Conservation (phyloP, 805 yeast genomes). For the Starmerella etchellsii region DNA sequence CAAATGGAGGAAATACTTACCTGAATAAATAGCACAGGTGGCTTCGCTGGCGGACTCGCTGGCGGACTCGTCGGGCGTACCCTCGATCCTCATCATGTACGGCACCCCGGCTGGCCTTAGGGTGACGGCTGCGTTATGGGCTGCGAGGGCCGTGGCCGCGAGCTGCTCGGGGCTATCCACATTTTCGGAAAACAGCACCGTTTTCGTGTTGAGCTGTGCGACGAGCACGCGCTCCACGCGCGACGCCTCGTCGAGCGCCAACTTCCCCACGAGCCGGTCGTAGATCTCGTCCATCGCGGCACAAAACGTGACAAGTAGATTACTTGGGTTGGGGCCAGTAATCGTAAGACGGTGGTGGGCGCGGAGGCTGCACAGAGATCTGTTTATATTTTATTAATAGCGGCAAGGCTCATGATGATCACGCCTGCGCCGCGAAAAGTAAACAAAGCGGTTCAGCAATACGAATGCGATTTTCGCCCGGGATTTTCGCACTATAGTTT, state of each 20-base stretch:
- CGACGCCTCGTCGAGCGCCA: conserved; percentile 9
- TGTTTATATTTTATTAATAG: no score
- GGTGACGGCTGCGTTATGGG: conserved; percentile 5
- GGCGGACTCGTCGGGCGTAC: neutral
- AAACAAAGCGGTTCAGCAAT: no score
- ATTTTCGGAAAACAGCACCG: conserved; percentile 12
- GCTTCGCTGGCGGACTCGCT: neutral
- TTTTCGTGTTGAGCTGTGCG: conserved; percentile 1
- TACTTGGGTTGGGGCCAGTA: no score
- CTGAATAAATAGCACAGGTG: conserved; percentile 13
- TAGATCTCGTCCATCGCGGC: neutral
- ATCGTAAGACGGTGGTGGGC: no score
- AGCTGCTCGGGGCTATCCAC: conserved; percentile 20
- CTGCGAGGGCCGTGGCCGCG: conserved; percentile 6
- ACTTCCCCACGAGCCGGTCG: conserved; percentile 14
- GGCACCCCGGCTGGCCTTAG: neutral
- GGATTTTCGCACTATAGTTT: no score
- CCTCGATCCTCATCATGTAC: neutral
- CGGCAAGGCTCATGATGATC: neutral
- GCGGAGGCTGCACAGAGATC: neutral
- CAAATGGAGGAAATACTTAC: conserved; percentile 11
- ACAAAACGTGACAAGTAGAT: no score
- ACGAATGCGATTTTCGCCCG: no score
- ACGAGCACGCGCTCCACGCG: conserved; percentile 10
- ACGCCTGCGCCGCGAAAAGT: neutral